Base-by-base conservation (phyloP, 2,329 filamentous ascomycete genomes). In the Zasmidium angulare region DNA sequence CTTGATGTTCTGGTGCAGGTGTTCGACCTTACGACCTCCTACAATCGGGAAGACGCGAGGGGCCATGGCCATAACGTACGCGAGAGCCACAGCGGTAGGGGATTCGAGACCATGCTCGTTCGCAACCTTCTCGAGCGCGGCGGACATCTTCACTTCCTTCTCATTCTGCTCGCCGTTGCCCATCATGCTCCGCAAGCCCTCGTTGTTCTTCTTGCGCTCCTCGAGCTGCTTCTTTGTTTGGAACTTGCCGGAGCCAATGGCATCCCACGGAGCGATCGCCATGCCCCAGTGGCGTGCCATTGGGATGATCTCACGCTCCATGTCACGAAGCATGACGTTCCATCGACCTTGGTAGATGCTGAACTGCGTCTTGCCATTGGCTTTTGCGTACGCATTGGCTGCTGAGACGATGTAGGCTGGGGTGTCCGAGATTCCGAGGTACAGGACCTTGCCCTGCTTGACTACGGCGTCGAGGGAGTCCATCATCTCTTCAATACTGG, bases 21-120 rank as follows among this genome's bases (percentile, higher is more conserved):
- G 88, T 52, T 87, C 84, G 10, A 89, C 73, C 66, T 86, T 91
- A 11, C 88, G 81, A 0, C 87, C 86, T 11, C 89, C 89, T 3
- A 91, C 79, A 86, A 67, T 90, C 85, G 0, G 87, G 84, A 64
- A 66, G 0, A 86, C 78, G 49, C 69, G 65, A 12, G 57, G 64
- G n/a, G 65, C 63, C 76, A 91, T 91, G 64, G 85, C 82, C 80
- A 89, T 82, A 14, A 91, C 85, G 69, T 92, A 92, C 1, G 89
- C 89, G 22, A 92, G 75, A 9, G 89, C 73, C 1, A 73, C 63
- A 1, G 68, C 68, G 1, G 70, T 71, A 1, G 65, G 62, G 17
- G 68, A 69, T 20, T 70, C 66, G 48, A 70, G 76, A 1, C 82
- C 81, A 65, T 86, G 83, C 60, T 81, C 77, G 7, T 79, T 78